A percentile compares a stretch with the other conserved stretches of the same genome.
These are phyloP conservation scores for Coccomyxa subellipsoidea DNA, from an alignment of 163 green algal species.

Conservation along the genomic window DNA sequence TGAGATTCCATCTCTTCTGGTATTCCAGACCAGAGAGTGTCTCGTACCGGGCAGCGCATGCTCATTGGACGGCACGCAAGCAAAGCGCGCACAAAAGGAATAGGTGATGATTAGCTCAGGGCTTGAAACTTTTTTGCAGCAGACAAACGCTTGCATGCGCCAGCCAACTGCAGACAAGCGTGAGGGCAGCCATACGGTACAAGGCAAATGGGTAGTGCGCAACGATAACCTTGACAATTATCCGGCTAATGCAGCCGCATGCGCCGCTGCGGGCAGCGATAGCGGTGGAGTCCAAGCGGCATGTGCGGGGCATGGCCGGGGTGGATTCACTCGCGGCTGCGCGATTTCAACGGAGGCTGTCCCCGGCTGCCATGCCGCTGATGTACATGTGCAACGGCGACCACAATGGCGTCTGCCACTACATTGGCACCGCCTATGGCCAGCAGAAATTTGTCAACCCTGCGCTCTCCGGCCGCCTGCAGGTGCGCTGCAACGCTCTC, in stretches of 20 bases:
- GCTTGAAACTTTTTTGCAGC: no score
- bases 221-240: no score
- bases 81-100: no score
- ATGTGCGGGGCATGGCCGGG: constrained; percentile 24
- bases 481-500: constrained; percentile 32
- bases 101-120: no score
- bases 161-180: no score
- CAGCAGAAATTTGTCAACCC: constrained; percentile 81
- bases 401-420: constrained; percentile 67
- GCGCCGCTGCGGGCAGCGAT: background rate
- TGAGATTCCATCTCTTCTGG: no score
- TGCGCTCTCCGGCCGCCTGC: constrained; percentile 50
- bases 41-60: no score
- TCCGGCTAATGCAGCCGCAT: background rate
- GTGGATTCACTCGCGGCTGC: constrained; percentile 19
- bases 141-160: no score
- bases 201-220: no score
- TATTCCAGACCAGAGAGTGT: no score
- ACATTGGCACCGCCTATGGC: constrained; percentile 67
- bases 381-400: constrained; percentile 73
- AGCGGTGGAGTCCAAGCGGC: constrained; percentile 32
- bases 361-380: constrained; percentile 52
- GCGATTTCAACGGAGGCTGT: constrained; percentile 33
- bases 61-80: no score
- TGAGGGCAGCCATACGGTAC: no score